These are phyloP conservation scores for Trametes maxima DNA, from an alignment of 768 basidiomycete genomes.

Conservation along the genomic window DNA sequence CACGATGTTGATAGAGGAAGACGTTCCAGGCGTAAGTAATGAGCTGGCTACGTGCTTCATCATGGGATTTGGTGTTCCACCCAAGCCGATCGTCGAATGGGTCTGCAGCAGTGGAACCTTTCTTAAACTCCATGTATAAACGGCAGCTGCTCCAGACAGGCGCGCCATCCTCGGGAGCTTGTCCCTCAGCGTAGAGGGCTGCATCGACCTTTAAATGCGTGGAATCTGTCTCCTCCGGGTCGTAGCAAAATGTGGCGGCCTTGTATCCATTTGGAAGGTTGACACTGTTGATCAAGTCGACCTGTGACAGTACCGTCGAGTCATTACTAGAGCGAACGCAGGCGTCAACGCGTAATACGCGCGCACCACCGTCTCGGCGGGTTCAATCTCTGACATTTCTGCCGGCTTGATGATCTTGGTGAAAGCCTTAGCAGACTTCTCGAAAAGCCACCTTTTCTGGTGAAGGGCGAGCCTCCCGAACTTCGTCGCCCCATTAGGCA, in stretches of 20 bases:
- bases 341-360: no score
- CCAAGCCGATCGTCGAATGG: neutral
- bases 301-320: neutral
- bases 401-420: neutral
- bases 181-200: neutral
- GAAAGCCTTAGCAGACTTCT: neutral
- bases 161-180: neutral
- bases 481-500: neutral
- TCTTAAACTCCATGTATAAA: conserved; percentile 1
- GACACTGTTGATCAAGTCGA: neutral
- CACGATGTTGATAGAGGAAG: conserved; percentile 5
- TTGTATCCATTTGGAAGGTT: neutral
- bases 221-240: neutral
- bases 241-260: neutral
- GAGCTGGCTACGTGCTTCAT: neutral
- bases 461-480: neutral
- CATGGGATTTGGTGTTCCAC: neutral
- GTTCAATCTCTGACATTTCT: neutral
- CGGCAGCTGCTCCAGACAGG: neutral
- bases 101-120: neutral
- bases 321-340: neutral
- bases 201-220: neutral
- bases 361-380: neutral
- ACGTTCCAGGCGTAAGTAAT: neutral
- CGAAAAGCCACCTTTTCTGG: neutral